A percentile compares a stretch with the other conserved stretches of the same genome.
Evolutionary conservation across 176 grass and related monocot species (phyloP).

Genomic region (Eremochloa ophiuroides): DNA sequence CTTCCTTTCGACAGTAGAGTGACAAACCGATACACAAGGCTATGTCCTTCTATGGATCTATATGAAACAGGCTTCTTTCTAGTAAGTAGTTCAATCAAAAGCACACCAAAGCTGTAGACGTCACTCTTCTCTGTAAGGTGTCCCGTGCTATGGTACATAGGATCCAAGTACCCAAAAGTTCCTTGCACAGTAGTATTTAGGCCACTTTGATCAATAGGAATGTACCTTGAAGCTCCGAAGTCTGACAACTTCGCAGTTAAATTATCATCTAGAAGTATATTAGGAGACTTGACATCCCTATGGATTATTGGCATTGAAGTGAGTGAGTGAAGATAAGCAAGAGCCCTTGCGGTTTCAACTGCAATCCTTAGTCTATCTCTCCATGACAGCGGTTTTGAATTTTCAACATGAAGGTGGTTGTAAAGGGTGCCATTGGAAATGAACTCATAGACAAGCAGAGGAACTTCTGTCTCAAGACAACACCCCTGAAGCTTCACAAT

Average conservation of each 20-base stretch:
- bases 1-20: neutral
- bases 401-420: neutral
- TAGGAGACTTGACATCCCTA: neutral
- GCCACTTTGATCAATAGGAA: neutral
- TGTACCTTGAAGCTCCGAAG: slow-evolving; percentile 3
- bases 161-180: neutral
- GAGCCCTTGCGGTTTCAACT: neutral
- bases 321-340: neutral
- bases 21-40: neutral
- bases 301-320: neutral
- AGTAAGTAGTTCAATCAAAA: neutral
- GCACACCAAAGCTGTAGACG: neutral
- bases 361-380: neutral
- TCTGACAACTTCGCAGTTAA: neutral
- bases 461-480: neutral
- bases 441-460: neutral
- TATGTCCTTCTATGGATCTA: neutral
- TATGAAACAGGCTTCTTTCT: neutral
- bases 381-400: neutral
- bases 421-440: neutral
- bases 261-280: neutral
- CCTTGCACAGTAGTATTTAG: neutral
- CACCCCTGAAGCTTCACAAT: neutral
- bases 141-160: neutral
- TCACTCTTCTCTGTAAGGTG: neutral